Evolutionary conservation across 2,329 filamentous ascomycete genomes (phyloP).

Genomic region (Triangularia setosa): DNA sequence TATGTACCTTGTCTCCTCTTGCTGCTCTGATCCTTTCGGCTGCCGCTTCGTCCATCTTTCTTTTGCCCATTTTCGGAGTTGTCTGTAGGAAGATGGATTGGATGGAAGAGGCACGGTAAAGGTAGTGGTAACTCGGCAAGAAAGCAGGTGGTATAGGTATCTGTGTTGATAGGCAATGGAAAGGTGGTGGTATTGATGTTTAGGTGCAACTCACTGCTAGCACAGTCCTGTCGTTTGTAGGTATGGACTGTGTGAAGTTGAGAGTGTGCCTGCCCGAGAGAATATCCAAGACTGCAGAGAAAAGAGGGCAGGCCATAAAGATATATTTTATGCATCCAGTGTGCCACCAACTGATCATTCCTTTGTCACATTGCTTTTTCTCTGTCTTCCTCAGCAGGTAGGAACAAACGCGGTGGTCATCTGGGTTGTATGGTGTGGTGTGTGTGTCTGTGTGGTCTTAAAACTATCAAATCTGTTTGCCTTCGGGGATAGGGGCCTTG

Average conservation of each 20-base stretch:
- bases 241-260: not conserved
- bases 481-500: not conserved
- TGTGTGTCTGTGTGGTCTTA: not conserved
- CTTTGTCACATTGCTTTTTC: not conserved
- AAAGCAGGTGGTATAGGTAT: too few relatives aligned
- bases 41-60: conserved; percentile 42
- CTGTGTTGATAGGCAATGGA: too few relatives aligned
- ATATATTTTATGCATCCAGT: not conserved
- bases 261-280: not conserved
- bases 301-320: not conserved
- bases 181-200: not conserved
- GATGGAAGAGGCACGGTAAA: too few relatives aligned
- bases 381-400: not conserved
- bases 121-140: too few relatives aligned
- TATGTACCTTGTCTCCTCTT: conserved; percentile 37
- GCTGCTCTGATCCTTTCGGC: conserved; percentile 41
- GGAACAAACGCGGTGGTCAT: not conserved
- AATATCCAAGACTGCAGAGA: not conserved
- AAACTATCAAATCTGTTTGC: not conserved
- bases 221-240: not conserved
- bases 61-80: conserved; percentile 29
- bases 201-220: not conserved
- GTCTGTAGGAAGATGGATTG: too few relatives aligned
- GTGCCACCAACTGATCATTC: not conserved
- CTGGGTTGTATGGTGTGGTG: not conserved